Conservation (phyloP, 2,329 filamentous ascomycete genomes). For the Rhynchosporium secalis region DNA sequence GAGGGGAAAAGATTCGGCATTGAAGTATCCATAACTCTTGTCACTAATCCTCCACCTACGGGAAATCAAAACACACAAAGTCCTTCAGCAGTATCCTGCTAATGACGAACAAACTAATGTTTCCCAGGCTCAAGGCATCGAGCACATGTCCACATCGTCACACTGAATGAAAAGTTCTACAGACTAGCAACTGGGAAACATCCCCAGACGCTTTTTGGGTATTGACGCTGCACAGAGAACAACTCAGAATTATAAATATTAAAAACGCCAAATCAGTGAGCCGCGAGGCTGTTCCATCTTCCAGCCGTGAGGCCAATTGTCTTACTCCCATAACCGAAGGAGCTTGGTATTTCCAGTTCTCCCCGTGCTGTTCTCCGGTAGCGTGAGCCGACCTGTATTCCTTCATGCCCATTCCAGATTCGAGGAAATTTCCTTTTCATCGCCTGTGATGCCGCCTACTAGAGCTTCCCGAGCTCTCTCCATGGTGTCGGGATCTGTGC, state of each 20-base stretch:
- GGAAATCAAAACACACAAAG: background rate
- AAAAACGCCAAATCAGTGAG: conserved; percentile 39
- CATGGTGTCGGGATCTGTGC: conserved; percentile 45
- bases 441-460: conserved; percentile 33
- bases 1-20: background rate
- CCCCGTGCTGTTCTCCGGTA: conserved; percentile 21
- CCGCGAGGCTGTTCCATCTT: conserved; percentile 44
- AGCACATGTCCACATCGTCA: background rate
- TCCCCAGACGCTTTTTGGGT: conserved; percentile 35
- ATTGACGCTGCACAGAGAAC: conserved; percentile 33
- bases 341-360: conserved; percentile 19
- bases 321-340: conserved; percentile 30
- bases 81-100: background rate
- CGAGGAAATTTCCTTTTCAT: conserved; percentile 18
- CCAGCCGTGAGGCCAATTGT: conserved; percentile 43
- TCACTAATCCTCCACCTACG: background rate
- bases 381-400: conserved; percentile 34
- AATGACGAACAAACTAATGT: background rate
- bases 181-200: conserved; percentile 21
- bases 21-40: background rate
- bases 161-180: conserved; percentile 12
- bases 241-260: conserved; percentile 23
- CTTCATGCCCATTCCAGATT: conserved; percentile 18
- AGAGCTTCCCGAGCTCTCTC: conserved; percentile 39
- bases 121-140: background rate